Evolutionary conservation across 176 grass and related monocot genomes (phyloP).

Genomic region (Musa beccarii): DNA sequence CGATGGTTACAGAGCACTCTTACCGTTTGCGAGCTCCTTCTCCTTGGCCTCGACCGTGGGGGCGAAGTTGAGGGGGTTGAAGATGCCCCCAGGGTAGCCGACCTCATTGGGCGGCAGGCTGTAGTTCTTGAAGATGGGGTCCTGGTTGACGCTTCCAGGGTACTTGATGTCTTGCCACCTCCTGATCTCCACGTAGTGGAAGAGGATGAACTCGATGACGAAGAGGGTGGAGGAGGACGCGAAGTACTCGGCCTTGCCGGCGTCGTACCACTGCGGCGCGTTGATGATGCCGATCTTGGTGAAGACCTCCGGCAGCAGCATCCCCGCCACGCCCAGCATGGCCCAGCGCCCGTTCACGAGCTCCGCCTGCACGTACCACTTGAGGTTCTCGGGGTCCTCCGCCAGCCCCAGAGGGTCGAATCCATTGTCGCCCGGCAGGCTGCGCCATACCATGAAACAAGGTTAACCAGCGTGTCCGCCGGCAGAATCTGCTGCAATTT

Average conservation of each 20-base stretch:
- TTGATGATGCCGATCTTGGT: conserved; percentile 54
- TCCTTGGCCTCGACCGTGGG: conserved; percentile 5
- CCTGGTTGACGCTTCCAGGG: conserved; percentile 19
- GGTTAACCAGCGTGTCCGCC: background rate
- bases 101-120: conserved; percentile 8
- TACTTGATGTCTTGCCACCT: conserved; percentile 22
- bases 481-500: background rate
- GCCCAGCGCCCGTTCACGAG: conserved; percentile 81
- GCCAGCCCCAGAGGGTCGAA: conserved; percentile 75
- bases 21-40: conserved; percentile 20
- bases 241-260: conserved; percentile 47
- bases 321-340: conserved; percentile 83
- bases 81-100: conserved; percentile 16
- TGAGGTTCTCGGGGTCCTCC: conserved; percentile 82
- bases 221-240: conserved; percentile 17
- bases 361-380: conserved; percentile 84
- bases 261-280: conserved; percentile 72
- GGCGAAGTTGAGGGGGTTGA: conserved; percentile 17
- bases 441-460: conserved; percentile 1
- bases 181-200: conserved; percentile 19
- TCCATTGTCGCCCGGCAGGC: conserved; percentile 57
- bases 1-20: background rate
- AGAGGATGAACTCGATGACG: conserved; percentile 17
- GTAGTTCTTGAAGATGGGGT: conserved; percentile 22
- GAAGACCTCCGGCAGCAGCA: conserved; percentile 78